Base-by-base conservation (phyloP, 805 yeast species). In the Candida argentea region DNA sequence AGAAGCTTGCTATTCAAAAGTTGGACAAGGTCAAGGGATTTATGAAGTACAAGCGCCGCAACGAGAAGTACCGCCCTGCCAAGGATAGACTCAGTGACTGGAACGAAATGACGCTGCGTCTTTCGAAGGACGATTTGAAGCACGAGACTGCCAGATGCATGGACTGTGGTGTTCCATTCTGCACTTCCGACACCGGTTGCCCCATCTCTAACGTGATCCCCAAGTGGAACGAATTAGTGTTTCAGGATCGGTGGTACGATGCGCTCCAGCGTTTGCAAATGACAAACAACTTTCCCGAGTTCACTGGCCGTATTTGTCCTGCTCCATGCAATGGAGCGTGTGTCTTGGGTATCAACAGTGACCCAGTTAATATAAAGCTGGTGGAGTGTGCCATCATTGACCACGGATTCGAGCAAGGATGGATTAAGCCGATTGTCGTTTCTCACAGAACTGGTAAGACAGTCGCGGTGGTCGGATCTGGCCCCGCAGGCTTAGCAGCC, bases 161-260 rank as follows among this genome's bases (percentile, higher is more conserved):
- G 94, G 97, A 89, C 61, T 89, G 98, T 68, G 98, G 98, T 67
- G 93, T 91, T 44, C 98, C 98, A 34, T 89, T 89, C 74, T 89
- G 98, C 68, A 93, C 89, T 49, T 80, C 94, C 26, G 97, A 89
- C 56, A 82, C 95, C 24, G 98, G 98, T 35, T 89, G 98, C 65
- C 98, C 98, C 30, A 81, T 89, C 41, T 86, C 96, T 30, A 89
- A 89, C 60, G 77, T 89, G 44, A 89, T 89, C 65, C 98, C 98
- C 38, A 87, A 89, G 61, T 91, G 95, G 89, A 91, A 89, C 56
- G 97, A 87, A 54, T 71, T 91, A 42, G 95, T 89, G 12, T 89
- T 86, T 73, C 73, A 86, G 56, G 89, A 85, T 57, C 76, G 89
- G 51, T 89, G 97, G 97, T 75, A 67, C 48, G 87, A 85, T 45